phyloP scores from a whole-genome alignment of 768 basidiomycete species.

The Boletus tomentosulus region DNA sequence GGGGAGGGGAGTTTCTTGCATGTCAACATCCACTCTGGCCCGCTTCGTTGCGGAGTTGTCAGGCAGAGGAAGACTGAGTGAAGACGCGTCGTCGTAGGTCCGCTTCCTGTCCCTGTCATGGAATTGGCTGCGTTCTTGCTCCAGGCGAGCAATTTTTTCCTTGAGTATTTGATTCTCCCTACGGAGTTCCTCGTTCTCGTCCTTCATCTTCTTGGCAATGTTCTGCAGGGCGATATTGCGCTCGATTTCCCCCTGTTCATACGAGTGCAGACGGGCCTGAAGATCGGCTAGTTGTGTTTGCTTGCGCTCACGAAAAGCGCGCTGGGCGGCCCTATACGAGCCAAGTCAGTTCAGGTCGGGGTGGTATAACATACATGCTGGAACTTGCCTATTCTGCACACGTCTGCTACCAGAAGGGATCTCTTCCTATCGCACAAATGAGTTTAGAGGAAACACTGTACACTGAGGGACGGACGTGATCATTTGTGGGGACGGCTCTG shows the following conservation, averaged over 20 bases:
- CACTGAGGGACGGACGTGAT: slow-evolving; percentile 42
- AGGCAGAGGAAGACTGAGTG: slow-evolving; percentile 19
- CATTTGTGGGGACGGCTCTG: slow-evolving; percentile 32
- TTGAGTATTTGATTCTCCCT: slow-evolving; percentile 62
- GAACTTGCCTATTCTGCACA: slow-evolving; percentile 66
- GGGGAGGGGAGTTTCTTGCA: too few species aligned
- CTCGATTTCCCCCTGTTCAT: slow-evolving; percentile 89
- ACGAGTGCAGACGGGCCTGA: slow-evolving; percentile 78
- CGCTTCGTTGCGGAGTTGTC: slow-evolving; percentile 36
- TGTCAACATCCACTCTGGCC: slow-evolving; percentile 27
- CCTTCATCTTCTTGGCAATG: slow-evolving; percentile 79
- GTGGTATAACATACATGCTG: background rate
- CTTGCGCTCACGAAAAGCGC: slow-evolving; percentile 86
- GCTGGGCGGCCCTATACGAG: slow-evolving; percentile 70
- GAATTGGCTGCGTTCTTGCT: slow-evolving; percentile 33
- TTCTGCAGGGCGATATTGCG: slow-evolving; percentile 81
- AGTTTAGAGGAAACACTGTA: slow-evolving; percentile 4
- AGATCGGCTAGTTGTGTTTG: slow-evolving; percentile 85
- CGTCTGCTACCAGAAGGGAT: slow-evolving; percentile 60
- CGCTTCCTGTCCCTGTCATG: slow-evolving; percentile 51
- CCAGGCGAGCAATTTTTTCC: slow-evolving; percentile 43
- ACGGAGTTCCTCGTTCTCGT: slow-evolving; percentile 75
- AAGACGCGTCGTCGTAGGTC: slow-evolving; percentile 50
- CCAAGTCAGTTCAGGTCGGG: slow-evolving; percentile 5
- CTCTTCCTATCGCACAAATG: slow-evolving; percentile 26